Evolutionary conservation across 257 asterid species (phyloP), one percentile per base, ranked within the genome.

Genomic region (Agastache rugosa): DNA sequence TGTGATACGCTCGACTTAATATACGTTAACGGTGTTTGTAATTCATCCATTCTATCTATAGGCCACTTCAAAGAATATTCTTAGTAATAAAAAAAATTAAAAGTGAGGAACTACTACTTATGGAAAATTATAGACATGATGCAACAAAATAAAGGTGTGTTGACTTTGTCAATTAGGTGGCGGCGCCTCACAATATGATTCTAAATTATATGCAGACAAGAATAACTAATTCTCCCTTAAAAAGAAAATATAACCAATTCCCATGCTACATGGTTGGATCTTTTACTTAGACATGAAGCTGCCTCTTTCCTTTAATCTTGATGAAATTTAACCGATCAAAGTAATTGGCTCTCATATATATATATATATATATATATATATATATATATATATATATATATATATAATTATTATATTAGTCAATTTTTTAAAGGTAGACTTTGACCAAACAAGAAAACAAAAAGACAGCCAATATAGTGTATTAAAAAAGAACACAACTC

Each of bases 381-480:
- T 71, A 16, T 31, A 14, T n/a, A 47, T 63, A 53, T n/a, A n/a
- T 29, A 2, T 29, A 5, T 29, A 2, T 56, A 12, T 71, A 16
- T 31, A 14, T n/a, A 47, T 63, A 53, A 41, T 62, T 31, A 14
- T 70, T 2, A 4, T 31, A 31, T 31, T 31, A 5, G 37, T 31
- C 8, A 31, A 31, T 4, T 2, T 1, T 17, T 5, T 8, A 37
- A 11, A 66, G 74, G 70, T 81, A 70, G 83, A 82, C 78, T 63
- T 25, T 11, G 25, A 45, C 72, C 44, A 12, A 22, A 27, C 19
- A 51, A 51, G 25, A 60, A 27, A 16, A 14, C 14, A 25, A 22
- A n/a, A 69, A 12, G 22, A 58, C 51, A 29, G 5, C 29, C 29
- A 47, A 55, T 4, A 6, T 17, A 51, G 4, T 48, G 8, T 59